phyloP scores from a whole-genome alignment of 2,329 filamentous ascomycete species.

The Aspergillus pseudotamarii region DNA sequence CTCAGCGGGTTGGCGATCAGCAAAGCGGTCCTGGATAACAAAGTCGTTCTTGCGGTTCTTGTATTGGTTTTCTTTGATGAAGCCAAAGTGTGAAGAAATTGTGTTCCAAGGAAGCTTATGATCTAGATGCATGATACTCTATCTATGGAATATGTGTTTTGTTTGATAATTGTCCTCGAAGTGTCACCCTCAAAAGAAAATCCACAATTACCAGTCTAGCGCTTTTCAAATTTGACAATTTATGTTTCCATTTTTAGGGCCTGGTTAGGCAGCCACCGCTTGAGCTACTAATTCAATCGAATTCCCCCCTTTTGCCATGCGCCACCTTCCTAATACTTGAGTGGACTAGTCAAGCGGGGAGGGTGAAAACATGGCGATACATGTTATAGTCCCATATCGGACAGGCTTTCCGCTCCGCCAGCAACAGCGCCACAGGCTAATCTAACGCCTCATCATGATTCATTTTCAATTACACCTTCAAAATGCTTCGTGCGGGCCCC shows the following conservation, averaged over 20 bases:
- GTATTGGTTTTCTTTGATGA: neutral
- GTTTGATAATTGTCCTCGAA: neutral
- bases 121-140: neutral
- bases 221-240: neutral
- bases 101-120: neutral
- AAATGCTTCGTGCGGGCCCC: neutral
- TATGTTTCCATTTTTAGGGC: neutral
- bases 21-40: neutral
- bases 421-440: conserved; percentile 1
- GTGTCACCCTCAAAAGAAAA: neutral
- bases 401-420: neutral
- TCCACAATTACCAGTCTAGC: neutral
- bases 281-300: neutral
- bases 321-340: neutral
- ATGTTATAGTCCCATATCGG: neutral
- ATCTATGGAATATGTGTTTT: neutral
- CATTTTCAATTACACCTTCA: neutral
- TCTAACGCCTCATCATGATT: neutral
- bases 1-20: neutral
- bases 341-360: neutral
- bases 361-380: neutral
- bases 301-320: neutral
- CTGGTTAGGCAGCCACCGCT: neutral
- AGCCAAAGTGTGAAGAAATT: neutral
- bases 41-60: neutral